These are phyloP conservation scores for Lecanoromycetidae sp. DNA, from an alignment of 2,329 filamentous ascomycete genomes.

Conservation along the genomic window DNA sequence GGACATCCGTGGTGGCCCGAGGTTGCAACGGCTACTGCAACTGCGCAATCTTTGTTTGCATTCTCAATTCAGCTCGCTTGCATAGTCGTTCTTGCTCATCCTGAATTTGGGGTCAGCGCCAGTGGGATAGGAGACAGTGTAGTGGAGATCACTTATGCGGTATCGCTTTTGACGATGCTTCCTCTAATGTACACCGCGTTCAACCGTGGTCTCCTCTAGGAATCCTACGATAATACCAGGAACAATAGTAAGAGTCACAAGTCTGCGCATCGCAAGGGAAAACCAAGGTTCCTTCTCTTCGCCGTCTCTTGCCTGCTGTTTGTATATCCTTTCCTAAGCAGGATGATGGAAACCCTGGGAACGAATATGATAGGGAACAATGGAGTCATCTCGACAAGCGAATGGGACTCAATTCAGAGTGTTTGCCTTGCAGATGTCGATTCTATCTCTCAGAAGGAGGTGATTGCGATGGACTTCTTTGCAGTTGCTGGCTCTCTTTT, in stretches of 20 bases:
- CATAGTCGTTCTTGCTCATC: slow-evolving; percentile 18
- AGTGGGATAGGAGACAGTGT: slow-evolving; percentile 21
- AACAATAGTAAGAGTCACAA: neutral
- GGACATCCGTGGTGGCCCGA: neutral
- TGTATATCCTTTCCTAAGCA: slow-evolving; percentile 20
- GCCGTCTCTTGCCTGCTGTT: slow-evolving; percentile 18
- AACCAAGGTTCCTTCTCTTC: slow-evolving; percentile 15
- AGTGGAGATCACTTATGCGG: slow-evolving; percentile 20
- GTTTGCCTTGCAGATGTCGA: slow-evolving; percentile 2
- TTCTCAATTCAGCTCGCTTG: slow-evolving; percentile 21
- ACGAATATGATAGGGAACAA: slow-evolving; percentile 12
- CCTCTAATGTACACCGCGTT: slow-evolving; percentile 18
- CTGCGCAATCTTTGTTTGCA: slow-evolving; percentile 20
- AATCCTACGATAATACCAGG: neutral
- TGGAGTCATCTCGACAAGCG: slow-evolving; percentile 9
- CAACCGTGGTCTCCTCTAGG: slow-evolving; percentile 1
- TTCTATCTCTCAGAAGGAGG: neutral
- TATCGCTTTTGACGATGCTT: slow-evolving; percentile 19
- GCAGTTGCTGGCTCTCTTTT: slow-evolving; percentile 9
- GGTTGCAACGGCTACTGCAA: slow-evolving; percentile 17
- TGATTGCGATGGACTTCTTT: slow-evolving; percentile 10
- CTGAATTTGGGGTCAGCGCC: slow-evolving; percentile 20
- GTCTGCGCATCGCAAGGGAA: neutral
- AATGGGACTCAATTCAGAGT: slow-evolving; percentile 1
- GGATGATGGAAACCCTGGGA: slow-evolving; percentile 13